These are phyloP conservation scores for Ophiostoma fasciatum DNA, from an alignment of 2,329 filamentous ascomycete genomes.

Conservation along the genomic window DNA sequence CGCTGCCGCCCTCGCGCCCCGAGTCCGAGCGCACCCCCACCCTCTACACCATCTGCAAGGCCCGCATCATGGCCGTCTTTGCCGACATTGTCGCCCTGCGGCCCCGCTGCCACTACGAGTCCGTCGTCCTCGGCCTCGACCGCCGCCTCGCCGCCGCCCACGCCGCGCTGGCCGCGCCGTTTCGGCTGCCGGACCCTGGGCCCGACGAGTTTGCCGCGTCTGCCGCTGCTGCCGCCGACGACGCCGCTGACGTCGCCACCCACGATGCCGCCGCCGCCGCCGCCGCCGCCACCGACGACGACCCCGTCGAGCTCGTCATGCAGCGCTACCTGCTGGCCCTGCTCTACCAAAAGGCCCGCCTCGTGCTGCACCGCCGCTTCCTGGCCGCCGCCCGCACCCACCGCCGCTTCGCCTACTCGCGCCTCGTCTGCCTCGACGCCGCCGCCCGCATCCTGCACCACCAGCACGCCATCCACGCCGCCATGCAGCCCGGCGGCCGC, in stretches of 20 bases:
- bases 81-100: slow-evolving; percentile 8
- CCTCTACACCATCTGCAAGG: slow-evolving; percentile 11
- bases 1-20: slow-evolving; percentile 27
- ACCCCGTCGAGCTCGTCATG: slow-evolving; percentile 14
- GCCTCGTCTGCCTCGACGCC: slow-evolving; percentile 27
- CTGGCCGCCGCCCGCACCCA: slow-evolving; percentile 19
- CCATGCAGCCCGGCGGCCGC: slow-evolving; percentile 24
- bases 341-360: slow-evolving; percentile 14
- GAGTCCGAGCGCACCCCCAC: slow-evolving; percentile 26
- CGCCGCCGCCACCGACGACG: neutral
- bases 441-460: slow-evolving; percentile 26
- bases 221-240: no score
- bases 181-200: slow-evolving; percentile 1
- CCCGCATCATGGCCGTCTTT: slow-evolving; percentile 12
- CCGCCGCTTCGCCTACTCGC: slow-evolving; percentile 23
- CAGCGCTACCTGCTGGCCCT: slow-evolving; percentile 15
- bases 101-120: neutral
- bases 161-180: slow-evolving; percentile 8
- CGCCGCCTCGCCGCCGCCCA: slow-evolving; percentile 10
- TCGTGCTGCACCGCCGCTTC: slow-evolving; percentile 16
- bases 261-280: no score
- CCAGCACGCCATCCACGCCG: slow-evolving; percentile 26
- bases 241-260: no score
- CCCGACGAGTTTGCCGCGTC: no score
- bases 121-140: slow-evolving; percentile 12